Evolutionary conservation across 228 moss, liverwort and hornwort species (phyloP).

Genomic region (Sphagnum magellanicum): DNA sequence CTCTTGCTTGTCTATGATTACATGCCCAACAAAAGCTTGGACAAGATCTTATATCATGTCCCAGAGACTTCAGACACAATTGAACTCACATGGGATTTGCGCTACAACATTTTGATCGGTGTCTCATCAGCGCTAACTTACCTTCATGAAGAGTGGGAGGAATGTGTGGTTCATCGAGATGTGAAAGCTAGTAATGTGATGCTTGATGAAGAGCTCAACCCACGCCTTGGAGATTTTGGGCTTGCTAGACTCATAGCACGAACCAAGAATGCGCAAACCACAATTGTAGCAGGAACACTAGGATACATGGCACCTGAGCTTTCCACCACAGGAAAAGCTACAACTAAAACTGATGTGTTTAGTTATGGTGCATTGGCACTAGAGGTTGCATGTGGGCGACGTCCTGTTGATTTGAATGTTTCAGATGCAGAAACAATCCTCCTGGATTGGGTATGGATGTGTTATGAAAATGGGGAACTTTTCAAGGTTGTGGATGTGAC

Average conservation of each 20-base stretch:
- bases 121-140: neutral
- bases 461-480: conserved; percentile 5
- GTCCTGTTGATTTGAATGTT: conserved; percentile 9
- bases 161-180: neutral
- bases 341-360: neutral
- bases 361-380: conserved; percentile 23
- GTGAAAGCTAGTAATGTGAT: conserved; percentile 9
- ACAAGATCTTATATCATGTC: conserved; percentile 2
- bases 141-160: neutral
- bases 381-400: conserved; percentile 27
- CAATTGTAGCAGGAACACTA: neutral
- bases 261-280: neutral
- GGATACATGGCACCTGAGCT: neutral
- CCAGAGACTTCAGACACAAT: neutral
- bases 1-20: conserved; percentile 16
- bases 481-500: conserved; percentile 13
- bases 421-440: conserved; percentile 10
- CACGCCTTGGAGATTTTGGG: neutral
- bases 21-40: conserved; percentile 16
- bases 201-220: neutral
- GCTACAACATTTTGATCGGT: neutral
- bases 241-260: too few species aligned
- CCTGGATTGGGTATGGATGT: conserved; percentile 32
- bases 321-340: neutral
- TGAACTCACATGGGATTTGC: neutral